These are phyloP conservation scores for Komagataella ulmi DNA, from an alignment of 805 yeast genomes.

Conservation along the genomic window DNA sequence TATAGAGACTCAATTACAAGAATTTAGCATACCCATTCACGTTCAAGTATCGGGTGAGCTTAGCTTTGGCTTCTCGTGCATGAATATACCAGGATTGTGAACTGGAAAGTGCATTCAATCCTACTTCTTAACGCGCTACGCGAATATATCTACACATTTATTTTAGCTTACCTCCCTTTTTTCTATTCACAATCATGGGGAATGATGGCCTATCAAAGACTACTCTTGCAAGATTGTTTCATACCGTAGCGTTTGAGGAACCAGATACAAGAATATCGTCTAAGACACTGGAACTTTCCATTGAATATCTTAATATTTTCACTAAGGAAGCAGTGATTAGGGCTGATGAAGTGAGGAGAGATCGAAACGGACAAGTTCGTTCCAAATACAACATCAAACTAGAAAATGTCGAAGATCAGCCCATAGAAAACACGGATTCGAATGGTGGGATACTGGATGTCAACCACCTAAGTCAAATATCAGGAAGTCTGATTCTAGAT, in stretches of 20 bases:
- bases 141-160: not conserved
- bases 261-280: slow-evolving; percentile 31
- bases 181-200: not conserved
- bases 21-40: not conserved
- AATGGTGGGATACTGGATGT: slow-evolving; percentile 30
- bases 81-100: not conserved
- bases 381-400: slow-evolving; percentile 5
- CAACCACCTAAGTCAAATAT: slow-evolving; percentile 37
- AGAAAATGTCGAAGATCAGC: slow-evolving; percentile 6
- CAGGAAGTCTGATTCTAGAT: slow-evolving; percentile 45
- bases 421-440: slow-evolving; percentile 4
- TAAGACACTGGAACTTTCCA: slow-evolving; percentile 31
- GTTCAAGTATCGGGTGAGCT: not conserved
- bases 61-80: not conserved
- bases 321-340: slow-evolving; percentile 45
- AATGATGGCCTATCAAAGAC: slow-evolving; percentile 3
- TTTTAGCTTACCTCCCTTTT: not conserved
- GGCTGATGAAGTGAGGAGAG: slow-evolving; percentile 37
- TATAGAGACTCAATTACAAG: not conserved
- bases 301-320: slow-evolving; percentile 43
- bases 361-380: slow-evolving; percentile 8
- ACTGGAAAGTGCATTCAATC: not conserved
- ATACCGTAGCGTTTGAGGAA: slow-evolving; percentile 33
- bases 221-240: slow-evolving; percentile 38
- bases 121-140: no score